Base-by-base conservation (phyloP, 768 basidiomycete genomes). In the Phallus indusiatus region DNA sequence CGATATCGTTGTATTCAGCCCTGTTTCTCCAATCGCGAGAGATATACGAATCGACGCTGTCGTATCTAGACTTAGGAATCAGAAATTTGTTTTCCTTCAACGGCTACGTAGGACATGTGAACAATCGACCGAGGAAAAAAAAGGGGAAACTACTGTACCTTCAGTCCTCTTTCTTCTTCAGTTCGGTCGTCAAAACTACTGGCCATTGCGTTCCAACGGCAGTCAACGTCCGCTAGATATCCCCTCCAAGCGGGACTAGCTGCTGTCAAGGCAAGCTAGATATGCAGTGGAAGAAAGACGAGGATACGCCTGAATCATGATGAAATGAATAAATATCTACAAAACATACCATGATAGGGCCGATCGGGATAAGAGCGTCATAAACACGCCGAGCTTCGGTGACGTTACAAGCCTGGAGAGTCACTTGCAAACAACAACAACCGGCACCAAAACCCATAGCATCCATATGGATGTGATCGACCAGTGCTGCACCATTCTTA, bases 371-470 rank as follows among this genome's bases (percentile, higher is more conserved):
- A 53, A 99, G 77, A n/a, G 90, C 90, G 69, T 99, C 96, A 69
- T 99, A 99, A 73, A 97, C 83, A 56, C 90, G 78, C 67, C 92
- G 79, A 11, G 96, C 94, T 69, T 99, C 94, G 34, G 81, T 79
- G 24, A 99, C 84, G 73, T 92, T 93, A 72, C 92, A 96, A 1
- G 94, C 88, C 72, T 99, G 96, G 75, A 98, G 97, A 12, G 96
- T 99, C 61, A 98, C 78, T 67, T 99, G 96, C 54, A 99, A 77
- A 71, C 96, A 98, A 67, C 92, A 95, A 65, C 95, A 98, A 6
- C 96, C 96, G 96, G 98, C 98, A 51, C 96, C 96, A 70, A 99
- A 99, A 28, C 94, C 95, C 96, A 98, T 98, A 9, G 96, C 94
- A 70, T 99, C 96, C 77, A 98, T 81, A 69, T 98, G 97, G 63